Conservation (phyloP, 2,329 filamentous ascomycete genomes). For the Hirsutella rhossiliensis region DNA sequence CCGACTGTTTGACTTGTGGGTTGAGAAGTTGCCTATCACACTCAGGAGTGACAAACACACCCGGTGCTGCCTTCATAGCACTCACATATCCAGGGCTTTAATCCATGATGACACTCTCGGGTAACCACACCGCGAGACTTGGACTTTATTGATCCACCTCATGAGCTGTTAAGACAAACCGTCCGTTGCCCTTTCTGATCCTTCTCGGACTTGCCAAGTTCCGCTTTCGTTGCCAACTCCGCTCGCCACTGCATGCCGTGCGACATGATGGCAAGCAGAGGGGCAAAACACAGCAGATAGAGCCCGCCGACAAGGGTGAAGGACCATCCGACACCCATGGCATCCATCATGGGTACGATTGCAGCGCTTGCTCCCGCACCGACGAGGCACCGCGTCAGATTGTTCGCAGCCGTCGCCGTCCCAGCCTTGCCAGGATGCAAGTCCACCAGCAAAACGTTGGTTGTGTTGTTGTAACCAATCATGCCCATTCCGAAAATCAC, state of each 20-base stretch:
- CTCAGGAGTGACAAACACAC: too few species aligned
- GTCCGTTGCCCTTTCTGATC: conserved; percentile 6
- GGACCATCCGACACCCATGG: conserved; percentile 38
- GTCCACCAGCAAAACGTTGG: conserved; percentile 42
- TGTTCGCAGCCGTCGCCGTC: conserved; percentile 43
- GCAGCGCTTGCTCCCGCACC: conserved; percentile 40
- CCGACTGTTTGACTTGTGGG: too few species aligned
- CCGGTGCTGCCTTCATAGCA: too few species aligned
- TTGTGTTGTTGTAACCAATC: conserved; percentile 41
- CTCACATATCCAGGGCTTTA: too few species aligned
- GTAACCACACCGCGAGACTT: too few species aligned
- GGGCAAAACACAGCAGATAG: conserved; percentile 25
- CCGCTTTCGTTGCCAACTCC: conserved; percentile 8
- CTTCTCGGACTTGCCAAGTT: conserved; percentile 2
- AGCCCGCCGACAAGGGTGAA: conserved; percentile 35
- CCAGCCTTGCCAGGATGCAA: conserved; percentile 39
- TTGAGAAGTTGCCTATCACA: too few species aligned
- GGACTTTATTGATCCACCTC: not conserved
- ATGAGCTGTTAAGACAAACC: not conserved
- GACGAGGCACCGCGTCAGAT: conserved; percentile 41
- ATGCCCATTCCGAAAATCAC: conserved; percentile 34
- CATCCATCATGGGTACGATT: conserved; percentile 38
- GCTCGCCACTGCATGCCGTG: conserved; percentile 31
- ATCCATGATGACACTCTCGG: too few species aligned
- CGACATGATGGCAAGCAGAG: conserved; percentile 27